Conservation (phyloP, 169 alveolate species). For the Theileria orientalis region DNA sequence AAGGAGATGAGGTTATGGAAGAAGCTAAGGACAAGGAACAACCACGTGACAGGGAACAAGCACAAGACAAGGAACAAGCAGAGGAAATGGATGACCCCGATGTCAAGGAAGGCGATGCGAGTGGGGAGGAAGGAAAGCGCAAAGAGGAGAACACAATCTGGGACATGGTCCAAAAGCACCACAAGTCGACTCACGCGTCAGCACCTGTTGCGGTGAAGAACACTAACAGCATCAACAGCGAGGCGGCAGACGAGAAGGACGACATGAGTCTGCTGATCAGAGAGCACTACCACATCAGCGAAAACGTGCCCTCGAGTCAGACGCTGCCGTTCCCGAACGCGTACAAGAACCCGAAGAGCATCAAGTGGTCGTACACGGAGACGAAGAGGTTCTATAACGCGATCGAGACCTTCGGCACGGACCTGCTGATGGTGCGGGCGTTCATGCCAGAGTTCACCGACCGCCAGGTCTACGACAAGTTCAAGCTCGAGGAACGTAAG, state of each 20-base stretch:
- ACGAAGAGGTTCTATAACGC: conserved; percentile 73
- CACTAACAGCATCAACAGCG: background rate
- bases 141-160: conserved; percentile 53
- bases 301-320: conserved; percentile 16
- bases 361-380: conserved; percentile 74
- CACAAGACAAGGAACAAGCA: too few species aligned
- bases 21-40: too few species aligned
- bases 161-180: conserved; percentile 55
- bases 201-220: background rate
- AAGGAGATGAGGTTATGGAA: too few species aligned
- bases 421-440: conserved; percentile 73
- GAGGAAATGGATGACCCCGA: too few species aligned
- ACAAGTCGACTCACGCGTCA: background rate
- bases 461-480: conserved; percentile 73
- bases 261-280: conserved; percentile 22
- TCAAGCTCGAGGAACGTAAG: conserved; percentile 70
- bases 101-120: background rate
- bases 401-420: conserved; percentile 72
- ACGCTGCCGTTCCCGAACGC: conserved; percentile 65
- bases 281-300: conserved; percentile 23
- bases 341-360: conserved; percentile 59
- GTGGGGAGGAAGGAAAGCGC: background rate
- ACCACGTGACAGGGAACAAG: too few species aligned
- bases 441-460: conserved; percentile 72
- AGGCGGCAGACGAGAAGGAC: background rate